Base-by-base conservation (phyloP, 208 protist species). In the Leishmania major region DNA sequence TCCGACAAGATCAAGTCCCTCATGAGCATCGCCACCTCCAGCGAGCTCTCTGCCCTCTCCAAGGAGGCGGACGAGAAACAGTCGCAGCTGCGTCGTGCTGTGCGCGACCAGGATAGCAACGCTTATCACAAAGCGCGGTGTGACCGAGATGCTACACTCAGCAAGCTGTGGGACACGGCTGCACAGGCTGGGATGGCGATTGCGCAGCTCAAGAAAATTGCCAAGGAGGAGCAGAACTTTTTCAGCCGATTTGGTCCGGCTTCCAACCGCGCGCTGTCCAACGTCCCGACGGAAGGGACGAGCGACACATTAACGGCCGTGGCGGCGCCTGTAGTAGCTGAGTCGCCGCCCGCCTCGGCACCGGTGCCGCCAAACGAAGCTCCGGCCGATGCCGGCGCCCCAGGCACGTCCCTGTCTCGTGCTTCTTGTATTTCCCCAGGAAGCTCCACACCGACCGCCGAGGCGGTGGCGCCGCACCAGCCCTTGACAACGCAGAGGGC, bases 61-160 rank as follows among this genome's bases (percentile, higher is more conserved):
- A 86, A 89, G 80, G 84, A 89, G 49, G 84, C 82, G 0, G 70
- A 83, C 40, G 89, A 92, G 83, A 77, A 62, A 74, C 91, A 95
- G 79, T 80, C 84, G 71, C 72, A 74, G 59, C 81, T 95, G 70
- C 89, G 89, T 7, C 78, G 76, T 15, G 81, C 88, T 13, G 78
- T 90, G 74, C 85, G 85, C 55, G 69, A 75, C 13, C 80, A 88
- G 28, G 87, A 92, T 71, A 84, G 88, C 49, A 77, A 57, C 62
- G 85, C 75, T 19, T 93, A 92, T 82, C 72, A 81, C 70, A 72
- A 81, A 0, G 87, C 84, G 25, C 89, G 86, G 77, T 64, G 83
- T 35, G 81, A 77, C 43, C 87, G 91, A 28, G 91, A 95, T 59
- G 78, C 59, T 8, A 85, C 88, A 47, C 82, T 89, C 64, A 49